A percentile compares a stretch with the other conserved stretches of the same genome.
phyloP scores from a whole-genome alignment of 441 rosid species.

The Adansonia grandidieri region DNA sequence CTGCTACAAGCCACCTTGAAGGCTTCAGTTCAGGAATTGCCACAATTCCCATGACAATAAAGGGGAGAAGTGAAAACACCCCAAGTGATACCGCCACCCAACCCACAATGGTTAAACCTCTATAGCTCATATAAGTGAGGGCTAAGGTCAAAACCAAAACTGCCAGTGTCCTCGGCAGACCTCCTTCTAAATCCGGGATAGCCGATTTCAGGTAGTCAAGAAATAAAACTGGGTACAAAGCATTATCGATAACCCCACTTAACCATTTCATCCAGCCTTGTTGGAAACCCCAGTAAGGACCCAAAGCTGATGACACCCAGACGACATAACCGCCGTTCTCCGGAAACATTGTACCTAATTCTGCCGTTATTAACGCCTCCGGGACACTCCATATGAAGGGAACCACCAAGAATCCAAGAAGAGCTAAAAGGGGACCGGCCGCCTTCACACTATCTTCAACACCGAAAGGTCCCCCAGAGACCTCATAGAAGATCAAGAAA shows the following conservation, averaged over 20 bases:
- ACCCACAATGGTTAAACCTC: conserved; percentile 23
- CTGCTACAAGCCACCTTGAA: conserved; percentile 14
- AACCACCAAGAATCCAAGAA: conserved; percentile 18
- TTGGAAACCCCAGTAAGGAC: conserved; percentile 25
- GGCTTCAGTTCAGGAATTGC: conserved; percentile 14
- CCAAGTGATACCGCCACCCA: conserved; percentile 22
- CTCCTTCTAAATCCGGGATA: conserved; percentile 20
- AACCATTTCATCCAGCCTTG: conserved; percentile 27
- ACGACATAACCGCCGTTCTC: conserved; percentile 25
- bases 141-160: conserved; percentile 8
- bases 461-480: conserved; percentile 13
- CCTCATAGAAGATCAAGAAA: conserved; percentile 20
- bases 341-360: conserved; percentile 21
- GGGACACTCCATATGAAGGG: conserved; percentile 22
- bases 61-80: conserved; percentile 18
- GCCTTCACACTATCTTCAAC: conserved; percentile 16
- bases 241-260: conserved; percentile 19
- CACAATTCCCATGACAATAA: conserved; percentile 20
- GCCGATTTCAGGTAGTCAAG: conserved; percentile 19
- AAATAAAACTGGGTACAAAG: conserved; percentile 18
- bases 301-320: conserved; percentile 16
- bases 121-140: conserved; percentile 22
- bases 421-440: conserved; percentile 10
- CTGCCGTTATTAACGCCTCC: conserved; percentile 21
- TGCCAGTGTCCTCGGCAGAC: conserved; percentile 1